phyloP scores from a whole-genome alignment of 2,329 filamentous ascomycete genomes.

The Scytalidium lignicola region DNA sequence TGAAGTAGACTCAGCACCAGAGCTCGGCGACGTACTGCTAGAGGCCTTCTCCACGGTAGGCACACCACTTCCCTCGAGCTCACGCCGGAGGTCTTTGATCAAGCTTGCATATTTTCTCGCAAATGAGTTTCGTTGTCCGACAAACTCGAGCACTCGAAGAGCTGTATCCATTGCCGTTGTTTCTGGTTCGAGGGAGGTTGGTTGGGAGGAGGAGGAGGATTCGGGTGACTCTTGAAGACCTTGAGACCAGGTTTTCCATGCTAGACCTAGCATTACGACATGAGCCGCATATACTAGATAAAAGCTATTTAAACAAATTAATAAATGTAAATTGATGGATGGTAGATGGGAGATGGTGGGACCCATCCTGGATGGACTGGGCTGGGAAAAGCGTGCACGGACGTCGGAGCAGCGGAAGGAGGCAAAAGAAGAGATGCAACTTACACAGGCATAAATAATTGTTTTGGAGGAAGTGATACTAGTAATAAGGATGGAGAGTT shows the following conservation, averaged over 20 bases:
- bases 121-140: slow-evolving; percentile 11
- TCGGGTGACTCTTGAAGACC: neutral
- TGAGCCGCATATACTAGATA: slow-evolving; percentile 9
- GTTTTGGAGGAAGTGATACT: slow-evolving; percentile 6
- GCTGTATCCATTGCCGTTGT: slow-evolving; percentile 9
- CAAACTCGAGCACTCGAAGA: slow-evolving; percentile 10
- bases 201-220: slow-evolving; percentile 1
- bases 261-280: slow-evolving; percentile 7
- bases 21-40: neutral
- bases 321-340: slow-evolving; percentile 3
- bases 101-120: slow-evolving; percentile 9
- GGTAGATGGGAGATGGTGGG: neutral
- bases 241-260: slow-evolving; percentile 6
- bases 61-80: neutral
- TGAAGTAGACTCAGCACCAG: neutral
- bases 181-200: slow-evolving; percentile 5
- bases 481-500: slow-evolving; percentile 4
- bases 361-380: neutral
- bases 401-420: neutral
- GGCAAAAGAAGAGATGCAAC: slow-evolving; percentile 1
- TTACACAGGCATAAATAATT: slow-evolving; percentile 8
- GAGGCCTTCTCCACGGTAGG: neutral
- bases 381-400: neutral
- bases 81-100: slow-evolving; percentile 7
- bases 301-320: slow-evolving; percentile 6